Evolutionary conservation across 306 rosid genomes (phyloP), one percentile per base, ranked within the genome.

Genomic region (Cucumis hystrix): DNA sequence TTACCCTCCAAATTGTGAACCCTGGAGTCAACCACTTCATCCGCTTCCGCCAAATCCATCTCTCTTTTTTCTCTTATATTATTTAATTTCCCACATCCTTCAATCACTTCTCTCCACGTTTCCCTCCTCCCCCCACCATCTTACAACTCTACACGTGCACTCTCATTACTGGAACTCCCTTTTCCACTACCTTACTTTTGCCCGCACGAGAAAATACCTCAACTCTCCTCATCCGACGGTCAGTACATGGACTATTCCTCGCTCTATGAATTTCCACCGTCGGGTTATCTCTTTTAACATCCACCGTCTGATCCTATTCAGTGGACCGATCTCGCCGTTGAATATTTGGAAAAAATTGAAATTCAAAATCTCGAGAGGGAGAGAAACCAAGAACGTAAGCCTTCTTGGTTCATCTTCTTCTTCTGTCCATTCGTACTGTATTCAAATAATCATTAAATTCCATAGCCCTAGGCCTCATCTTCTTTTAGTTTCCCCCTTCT

Each of bases 321-420:
- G 10, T 11, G 15, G 51, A 58, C 1, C 41, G 40, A 75, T 76
- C 54, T 25, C 55, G 13, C 79, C 79, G 79, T 76, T 25, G 2
- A 76, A 58, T 76, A 58, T 41, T 76, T 76, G 68, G 41, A 40
- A 76, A 72, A 76, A 40, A 40, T 59, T 23, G 69, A 76, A 76
- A 57, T 76, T 76, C 79, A 76, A 76, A 76, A 76, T 39, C 79
- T 58, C 70, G 69, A 16, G 57, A 69, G 75, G 75, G 66, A 56
- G 78, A 54, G 67, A 75, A 12, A 59, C 40, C 41, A 43, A 76
- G 70, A 60, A 76, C 66, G 55, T 14, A 59, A 40, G 56, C 23
- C 47, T 73, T 73, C 63, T 25, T 52, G 18, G 63, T 18, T 73
- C 62, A 16, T 52, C 77, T 73, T 73, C 63, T 73, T 52, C 49